Conservation (phyloP, 371 early-diverging fungal species). For the Mucor racemosus region DNA sequence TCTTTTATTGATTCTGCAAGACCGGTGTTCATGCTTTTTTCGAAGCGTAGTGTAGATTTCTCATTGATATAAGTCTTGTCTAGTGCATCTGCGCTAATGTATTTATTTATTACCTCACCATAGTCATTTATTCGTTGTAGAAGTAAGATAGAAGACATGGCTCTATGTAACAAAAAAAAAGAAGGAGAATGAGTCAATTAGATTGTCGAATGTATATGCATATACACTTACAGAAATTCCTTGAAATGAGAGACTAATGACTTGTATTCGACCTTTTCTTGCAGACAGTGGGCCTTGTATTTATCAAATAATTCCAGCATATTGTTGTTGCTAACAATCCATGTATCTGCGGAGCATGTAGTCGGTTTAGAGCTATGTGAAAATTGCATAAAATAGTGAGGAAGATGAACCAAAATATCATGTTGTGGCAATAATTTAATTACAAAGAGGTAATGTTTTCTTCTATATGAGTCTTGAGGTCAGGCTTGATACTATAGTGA, state of each 20-base stretch:
- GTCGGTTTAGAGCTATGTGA: no score
- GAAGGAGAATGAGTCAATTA: neutral
- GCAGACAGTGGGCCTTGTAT: no score
- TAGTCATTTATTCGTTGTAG: neutral
- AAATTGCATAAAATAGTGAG: no score
- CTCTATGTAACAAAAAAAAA: neutral
- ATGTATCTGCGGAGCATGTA: no score
- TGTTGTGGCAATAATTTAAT: no score
- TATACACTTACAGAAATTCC: neutral
- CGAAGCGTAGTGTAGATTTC: neutral
- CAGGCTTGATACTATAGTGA: no score
- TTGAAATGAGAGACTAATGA: neutral
- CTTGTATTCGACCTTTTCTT: neutral
- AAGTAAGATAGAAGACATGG: neutral
- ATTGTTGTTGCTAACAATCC: no score
- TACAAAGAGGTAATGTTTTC: no score
- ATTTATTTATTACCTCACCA: neutral
- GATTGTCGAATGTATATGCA: neutral
- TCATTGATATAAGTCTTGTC: neutral
- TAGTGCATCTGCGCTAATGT: conserved; percentile 1
- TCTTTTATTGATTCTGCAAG: neutral
- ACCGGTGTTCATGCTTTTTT: neutral
- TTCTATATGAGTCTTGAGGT: no score
- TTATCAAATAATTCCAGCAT: no score
- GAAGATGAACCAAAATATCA: no score